Evolutionary conservation across 495 filamentous ascomycete species (phyloP).

Genomic region (Aspergillus leporis): DNA sequence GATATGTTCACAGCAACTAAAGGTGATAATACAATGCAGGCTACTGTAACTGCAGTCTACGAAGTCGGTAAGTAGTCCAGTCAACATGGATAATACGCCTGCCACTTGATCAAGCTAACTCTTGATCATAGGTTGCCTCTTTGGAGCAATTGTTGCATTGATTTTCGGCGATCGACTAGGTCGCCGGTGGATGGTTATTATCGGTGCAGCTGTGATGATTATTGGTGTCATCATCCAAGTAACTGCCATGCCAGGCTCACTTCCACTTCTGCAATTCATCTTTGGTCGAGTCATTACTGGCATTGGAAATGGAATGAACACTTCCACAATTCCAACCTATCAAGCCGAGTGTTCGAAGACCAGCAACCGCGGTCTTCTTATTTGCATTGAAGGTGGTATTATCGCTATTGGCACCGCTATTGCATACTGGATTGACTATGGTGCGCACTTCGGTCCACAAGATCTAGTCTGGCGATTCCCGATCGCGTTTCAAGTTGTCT

Average conservation of each 20-base stretch:
- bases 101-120: not conserved
- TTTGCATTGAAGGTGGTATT: constrained; percentile 71
- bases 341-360: constrained; percentile 68
- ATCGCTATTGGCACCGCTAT: constrained; percentile 71
- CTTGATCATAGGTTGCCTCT: constrained; percentile 60
- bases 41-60: constrained; percentile 75
- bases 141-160: constrained; percentile 67
- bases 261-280: constrained; percentile 60
- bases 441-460: constrained; percentile 50
- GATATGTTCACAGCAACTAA: constrained; percentile 61
- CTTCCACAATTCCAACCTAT: constrained; percentile 67
- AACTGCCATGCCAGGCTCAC: constrained; percentile 38
- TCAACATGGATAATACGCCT: not conserved
- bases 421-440: constrained; percentile 78
- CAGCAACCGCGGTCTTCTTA: constrained; percentile 67
- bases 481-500: constrained; percentile 71
- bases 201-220: constrained; percentile 69
- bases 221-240: constrained; percentile 70
- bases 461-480: constrained; percentile 57
- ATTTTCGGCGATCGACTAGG: constrained; percentile 64
- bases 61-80: constrained; percentile 51
- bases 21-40: constrained; percentile 65
- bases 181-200: constrained; percentile 55
- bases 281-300: constrained; percentile 68
- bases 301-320: constrained; percentile 72